These are phyloP conservation scores for Cyberlindnera americana DNA, from an alignment of 805 yeast species.

Conservation along the genomic window DNA sequence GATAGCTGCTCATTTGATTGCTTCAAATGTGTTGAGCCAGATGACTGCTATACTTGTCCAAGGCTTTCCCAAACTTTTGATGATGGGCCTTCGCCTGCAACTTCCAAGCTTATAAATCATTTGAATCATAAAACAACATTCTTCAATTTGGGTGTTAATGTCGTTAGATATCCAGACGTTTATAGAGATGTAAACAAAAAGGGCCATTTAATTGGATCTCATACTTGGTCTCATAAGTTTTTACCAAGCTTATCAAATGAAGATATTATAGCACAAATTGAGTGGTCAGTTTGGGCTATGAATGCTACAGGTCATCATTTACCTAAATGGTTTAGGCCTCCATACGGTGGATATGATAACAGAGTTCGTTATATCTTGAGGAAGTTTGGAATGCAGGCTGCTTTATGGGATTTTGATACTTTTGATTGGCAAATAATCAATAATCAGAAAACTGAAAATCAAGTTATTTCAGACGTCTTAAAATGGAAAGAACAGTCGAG, in stretches of 20 bases:
- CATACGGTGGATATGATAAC: constrained; percentile 92
- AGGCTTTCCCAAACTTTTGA: constrained; percentile 84
- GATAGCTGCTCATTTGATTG: constrained; percentile 83
- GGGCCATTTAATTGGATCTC: constrained; percentile 84
- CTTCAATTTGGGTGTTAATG: constrained; percentile 80
- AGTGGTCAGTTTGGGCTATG: constrained; percentile 98
- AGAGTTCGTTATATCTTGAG: constrained; percentile 75
- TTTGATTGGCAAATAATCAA: constrained; percentile 81
- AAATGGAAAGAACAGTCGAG: constrained; percentile 41
- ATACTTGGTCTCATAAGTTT: constrained; percentile 90
- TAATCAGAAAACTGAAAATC: constrained; percentile 45
- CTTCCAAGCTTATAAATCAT: constrained; percentile 54
- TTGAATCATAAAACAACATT: constrained; percentile 65
- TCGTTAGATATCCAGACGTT: constrained; percentile 71
- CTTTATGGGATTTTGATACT: constrained; percentile 88
- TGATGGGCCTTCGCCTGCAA: constrained; percentile 85
- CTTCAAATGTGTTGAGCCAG: constrained; percentile 66
- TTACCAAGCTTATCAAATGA: constrained; percentile 77
- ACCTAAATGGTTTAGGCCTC: constrained; percentile 95
- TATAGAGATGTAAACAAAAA: constrained; percentile 49
- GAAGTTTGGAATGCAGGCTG: constrained; percentile 84
- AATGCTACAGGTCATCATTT: constrained; percentile 85
- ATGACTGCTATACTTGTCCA: constrained; percentile 76
- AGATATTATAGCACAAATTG: constrained; percentile 79
- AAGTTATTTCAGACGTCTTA: constrained; percentile 53